A percentile compares a stretch with the other conserved stretches of the same genome.
These are phyloP conservation scores for Danielia reshetovae DNA, from an alignment of 805 yeast species.

Conservation along the genomic window DNA sequence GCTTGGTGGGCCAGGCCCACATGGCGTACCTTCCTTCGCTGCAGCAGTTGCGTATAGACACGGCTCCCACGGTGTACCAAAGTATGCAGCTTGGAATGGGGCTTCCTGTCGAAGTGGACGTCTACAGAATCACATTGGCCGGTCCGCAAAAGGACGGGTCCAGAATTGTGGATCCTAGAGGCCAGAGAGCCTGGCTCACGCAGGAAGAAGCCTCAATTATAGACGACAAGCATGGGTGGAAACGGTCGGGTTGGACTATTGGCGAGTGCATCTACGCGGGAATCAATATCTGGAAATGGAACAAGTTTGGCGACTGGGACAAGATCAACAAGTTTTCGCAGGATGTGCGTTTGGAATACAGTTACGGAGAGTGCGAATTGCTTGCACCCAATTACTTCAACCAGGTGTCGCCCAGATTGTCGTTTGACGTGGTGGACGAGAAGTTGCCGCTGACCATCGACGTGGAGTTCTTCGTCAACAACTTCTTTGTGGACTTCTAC, in stretches of 20 bases:
- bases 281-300: constrained; percentile 71
- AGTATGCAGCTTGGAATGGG: constrained; percentile 79
- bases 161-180: constrained; percentile 59
- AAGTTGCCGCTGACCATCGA: constrained; percentile 36
- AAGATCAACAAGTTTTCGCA: constrained; percentile 20
- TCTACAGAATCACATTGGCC: constrained; percentile 62
- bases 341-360: constrained; percentile 24
- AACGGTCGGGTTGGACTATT: constrained; percentile 61
- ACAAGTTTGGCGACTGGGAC: constrained; percentile 18
- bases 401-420: constrained; percentile 16
- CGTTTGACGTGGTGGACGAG: constrained; percentile 20
- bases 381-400: constrained; percentile 30
- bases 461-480: constrained; percentile 56
- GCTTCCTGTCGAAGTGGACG: constrained; percentile 59
- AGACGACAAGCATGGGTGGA: constrained; percentile 70
- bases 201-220: constrained; percentile 35
- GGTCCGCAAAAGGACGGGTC: constrained; percentile 73
- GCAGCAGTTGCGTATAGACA: constrained; percentile 69
- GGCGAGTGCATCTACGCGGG: constrained; percentile 81
- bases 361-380: constrained; percentile 21
- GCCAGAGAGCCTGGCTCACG: constrained; percentile 65
- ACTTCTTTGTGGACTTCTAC: constrained; percentile 63
- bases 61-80: constrained; percentile 80
- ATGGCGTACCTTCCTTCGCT: constrained; percentile 51
- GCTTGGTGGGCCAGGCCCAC: constrained; percentile 62